A percentile compares a stretch with the other conserved stretches of the same genome.
phyloP scores from a whole-genome alignment of 2,329 filamentous ascomycete genomes.

The Exophiala bonariae region DNA sequence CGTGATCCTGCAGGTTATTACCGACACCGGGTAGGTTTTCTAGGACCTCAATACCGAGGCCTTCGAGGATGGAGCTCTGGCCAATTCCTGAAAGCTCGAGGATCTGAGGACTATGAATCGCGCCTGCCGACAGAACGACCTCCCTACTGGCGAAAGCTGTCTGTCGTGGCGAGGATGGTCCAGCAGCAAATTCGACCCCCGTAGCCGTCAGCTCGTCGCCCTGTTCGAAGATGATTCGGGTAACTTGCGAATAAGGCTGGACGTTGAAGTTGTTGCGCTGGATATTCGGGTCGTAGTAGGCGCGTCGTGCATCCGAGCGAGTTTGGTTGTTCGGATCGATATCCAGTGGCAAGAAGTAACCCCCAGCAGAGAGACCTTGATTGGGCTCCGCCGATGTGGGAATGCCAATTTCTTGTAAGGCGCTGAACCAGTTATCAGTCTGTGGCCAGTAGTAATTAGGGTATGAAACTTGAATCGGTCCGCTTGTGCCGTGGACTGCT shows the following conservation, averaged over 20 bases:
- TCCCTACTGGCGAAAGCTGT: conserved; percentile 38
- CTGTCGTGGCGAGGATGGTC: conserved; percentile 7
- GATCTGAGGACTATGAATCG: conserved; percentile 44
- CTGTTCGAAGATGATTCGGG: conserved; percentile 31
- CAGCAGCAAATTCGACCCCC: conserved; percentile 13
- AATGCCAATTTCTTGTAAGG: conserved; percentile 39
- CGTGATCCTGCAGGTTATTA: conserved; percentile 35
- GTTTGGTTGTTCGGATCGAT: conserved; percentile 38
- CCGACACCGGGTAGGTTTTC: conserved; percentile 52
- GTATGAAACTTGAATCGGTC: conserved; percentile 53
- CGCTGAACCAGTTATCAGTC: conserved; percentile 37
- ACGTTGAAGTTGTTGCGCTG: conserved; percentile 38
- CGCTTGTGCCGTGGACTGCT: conserved; percentile 44
- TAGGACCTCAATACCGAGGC: conserved; percentile 42
- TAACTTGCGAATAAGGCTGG: conserved; percentile 33
- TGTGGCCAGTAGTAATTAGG: conserved; percentile 40
- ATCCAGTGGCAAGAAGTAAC: conserved; percentile 38
- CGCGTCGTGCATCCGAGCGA: conserved; percentile 42
- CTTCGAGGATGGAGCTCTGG: conserved; percentile 35
- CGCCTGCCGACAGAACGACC: conserved; percentile 45
- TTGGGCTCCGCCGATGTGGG: conserved; percentile 39
- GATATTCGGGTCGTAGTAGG: conserved; percentile 39
- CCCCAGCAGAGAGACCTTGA: conserved; percentile 37
- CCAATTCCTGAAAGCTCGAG: conserved; percentile 55
- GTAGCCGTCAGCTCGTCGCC: conserved; percentile 9